These are phyloP conservation scores for Rutstroemia sp. DNA, from an alignment of 2,329 filamentous ascomycete species.

Conservation along the genomic window DNA sequence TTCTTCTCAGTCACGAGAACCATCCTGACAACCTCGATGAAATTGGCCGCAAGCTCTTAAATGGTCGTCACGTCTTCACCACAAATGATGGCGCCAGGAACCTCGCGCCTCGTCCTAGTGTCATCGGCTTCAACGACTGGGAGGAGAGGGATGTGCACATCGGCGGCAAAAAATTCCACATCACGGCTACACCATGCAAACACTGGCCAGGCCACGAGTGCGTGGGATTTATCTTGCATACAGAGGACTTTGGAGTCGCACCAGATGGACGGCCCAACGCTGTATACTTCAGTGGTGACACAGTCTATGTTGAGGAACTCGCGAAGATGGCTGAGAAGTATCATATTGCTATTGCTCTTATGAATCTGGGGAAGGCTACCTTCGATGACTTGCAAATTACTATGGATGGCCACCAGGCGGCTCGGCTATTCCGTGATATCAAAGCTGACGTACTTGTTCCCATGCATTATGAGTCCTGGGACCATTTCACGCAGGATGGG, in stretches of 20 bases:
- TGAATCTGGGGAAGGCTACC: too few species aligned
- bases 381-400: background rate
- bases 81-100: background rate
- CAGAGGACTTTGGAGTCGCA: background rate
- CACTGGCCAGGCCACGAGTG: background rate
- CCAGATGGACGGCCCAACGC: background rate
- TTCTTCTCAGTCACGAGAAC: conserved; percentile 42
- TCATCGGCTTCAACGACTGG: background rate
- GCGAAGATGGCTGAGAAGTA: background rate
- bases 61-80: conserved; percentile 33
- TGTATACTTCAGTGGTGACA: background rate
- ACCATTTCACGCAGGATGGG: conserved; percentile 34
- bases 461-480: conserved; percentile 42
- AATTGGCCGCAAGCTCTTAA: conserved; percentile 37
- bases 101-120: background rate
- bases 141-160: conserved; percentile 17
- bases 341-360: background rate
- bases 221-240: background rate
- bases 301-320: background rate
- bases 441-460: conserved; percentile 36
- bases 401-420: conserved; percentile 11
- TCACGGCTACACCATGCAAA: background rate
- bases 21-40: conserved; percentile 43
- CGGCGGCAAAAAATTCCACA: background rate
- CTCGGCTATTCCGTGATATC: conserved; percentile 33